Evolutionary conservation across 202 grass and related monocot species (phyloP).

Genomic region (Setaria viridis): DNA sequence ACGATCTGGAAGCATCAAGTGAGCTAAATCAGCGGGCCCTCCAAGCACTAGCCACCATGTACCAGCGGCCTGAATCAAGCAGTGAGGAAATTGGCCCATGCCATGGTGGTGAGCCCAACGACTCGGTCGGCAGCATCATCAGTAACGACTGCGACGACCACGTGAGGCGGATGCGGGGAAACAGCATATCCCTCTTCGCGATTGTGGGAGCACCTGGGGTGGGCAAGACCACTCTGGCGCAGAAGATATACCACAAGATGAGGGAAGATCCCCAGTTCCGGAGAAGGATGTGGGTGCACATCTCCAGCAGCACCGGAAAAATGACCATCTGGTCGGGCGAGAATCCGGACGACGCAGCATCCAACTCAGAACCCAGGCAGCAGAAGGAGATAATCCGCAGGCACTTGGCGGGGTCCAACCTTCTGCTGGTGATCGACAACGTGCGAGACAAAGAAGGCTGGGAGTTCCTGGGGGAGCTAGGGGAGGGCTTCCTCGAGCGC

Average conservation of each 20-base stretch:
- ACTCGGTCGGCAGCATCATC: background rate
- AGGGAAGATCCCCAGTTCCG: background rate
- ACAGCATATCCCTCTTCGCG: constrained; percentile 16
- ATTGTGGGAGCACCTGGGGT: constrained; percentile 45
- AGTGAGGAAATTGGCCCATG: too few relatives aligned
- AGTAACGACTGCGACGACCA: background rate
- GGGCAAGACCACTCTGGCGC: constrained; percentile 52
- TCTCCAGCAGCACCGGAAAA: constrained; percentile 24
- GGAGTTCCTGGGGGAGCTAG: constrained; percentile 22
- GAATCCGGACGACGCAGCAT: too few relatives aligned
- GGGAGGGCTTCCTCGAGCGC: background rate
- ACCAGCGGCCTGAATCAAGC: background rate
- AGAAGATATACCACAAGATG: constrained; percentile 46
- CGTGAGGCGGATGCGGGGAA: background rate
- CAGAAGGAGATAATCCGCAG: constrained; percentile 5
- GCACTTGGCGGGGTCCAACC: background rate
- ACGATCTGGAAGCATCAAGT: too few relatives aligned
- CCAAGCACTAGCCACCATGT: too few relatives aligned
- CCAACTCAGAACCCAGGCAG: too few relatives aligned
- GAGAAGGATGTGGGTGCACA: constrained; percentile 41
- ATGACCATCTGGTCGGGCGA: background rate
- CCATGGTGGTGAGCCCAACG: background rate
- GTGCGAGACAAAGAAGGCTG: constrained; percentile 40
- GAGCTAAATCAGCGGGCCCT: too few relatives aligned
- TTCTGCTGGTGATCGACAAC: constrained; percentile 53